phyloP scores from a whole-genome alignment of 805 yeast genomes.

The Cyberlindnera xylosilytica region DNA sequence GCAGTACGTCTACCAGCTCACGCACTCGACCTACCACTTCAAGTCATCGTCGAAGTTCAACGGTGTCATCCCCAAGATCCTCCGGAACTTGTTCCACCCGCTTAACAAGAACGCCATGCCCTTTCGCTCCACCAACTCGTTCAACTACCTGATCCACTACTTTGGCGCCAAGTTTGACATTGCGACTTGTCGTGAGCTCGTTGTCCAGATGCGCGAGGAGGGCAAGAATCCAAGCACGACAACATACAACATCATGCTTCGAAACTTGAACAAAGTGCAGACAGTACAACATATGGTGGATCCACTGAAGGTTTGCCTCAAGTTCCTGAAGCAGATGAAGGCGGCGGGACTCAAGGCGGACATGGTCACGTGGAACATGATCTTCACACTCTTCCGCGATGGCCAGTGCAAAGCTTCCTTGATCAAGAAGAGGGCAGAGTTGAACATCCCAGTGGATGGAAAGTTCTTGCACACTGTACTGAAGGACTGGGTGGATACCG shows the following conservation, averaged over 20 bases:
- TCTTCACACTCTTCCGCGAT: constrained; percentile 33
- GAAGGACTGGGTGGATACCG: constrained; percentile 19
- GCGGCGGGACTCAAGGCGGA: constrained; percentile 29
- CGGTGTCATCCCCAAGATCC: constrained; percentile 36
- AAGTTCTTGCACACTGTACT: constrained; percentile 28
- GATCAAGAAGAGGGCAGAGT: constrained; percentile 30
- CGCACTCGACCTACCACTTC: constrained; percentile 35
- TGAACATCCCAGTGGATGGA: constrained; percentile 31
- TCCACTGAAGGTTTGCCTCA: constrained; percentile 28
- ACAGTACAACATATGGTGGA: constrained; percentile 29
- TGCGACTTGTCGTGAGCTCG: constrained; percentile 37
- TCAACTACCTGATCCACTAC: constrained; percentile 38
- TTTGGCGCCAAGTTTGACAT: constrained; percentile 37
- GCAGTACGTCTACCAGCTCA: constrained; percentile 33
- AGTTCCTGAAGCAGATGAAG: constrained; percentile 32
- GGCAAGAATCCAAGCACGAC: constrained; percentile 32
- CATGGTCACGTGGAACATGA: constrained; percentile 35
- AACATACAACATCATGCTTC: constrained; percentile 38
- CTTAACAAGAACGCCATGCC: constrained; percentile 31
- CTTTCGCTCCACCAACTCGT: constrained; percentile 31
- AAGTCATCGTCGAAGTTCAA: constrained; percentile 35
- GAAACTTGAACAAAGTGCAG: constrained; percentile 28
- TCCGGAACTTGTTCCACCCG: constrained; percentile 39
- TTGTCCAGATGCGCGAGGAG: constrained; percentile 38
- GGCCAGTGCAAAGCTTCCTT: constrained; percentile 31